Percentiles rank a stretch among this genome's conserved stretches.
phyloP scores from a whole-genome alignment of 1,284 basidiomycete species.

The Ceratobasidium sp. region DNA sequence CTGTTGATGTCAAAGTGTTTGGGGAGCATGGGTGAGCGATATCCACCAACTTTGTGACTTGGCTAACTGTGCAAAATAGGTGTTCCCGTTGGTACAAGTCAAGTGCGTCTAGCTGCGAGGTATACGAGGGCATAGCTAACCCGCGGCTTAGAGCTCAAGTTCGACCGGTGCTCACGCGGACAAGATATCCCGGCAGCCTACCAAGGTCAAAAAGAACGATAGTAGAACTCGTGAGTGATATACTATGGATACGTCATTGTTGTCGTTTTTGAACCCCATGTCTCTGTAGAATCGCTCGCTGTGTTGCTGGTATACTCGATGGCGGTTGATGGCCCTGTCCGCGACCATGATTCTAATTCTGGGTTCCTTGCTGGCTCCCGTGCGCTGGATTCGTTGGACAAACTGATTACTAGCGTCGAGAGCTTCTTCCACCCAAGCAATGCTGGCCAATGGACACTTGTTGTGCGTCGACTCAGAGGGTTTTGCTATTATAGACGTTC shows the following conservation, averaged over 20 bases:
- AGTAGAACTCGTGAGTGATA: conserved; percentile 57
- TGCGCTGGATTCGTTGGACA: conserved; percentile 89
- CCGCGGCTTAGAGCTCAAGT: conserved; percentile 63
- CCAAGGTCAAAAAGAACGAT: conserved; percentile 55
- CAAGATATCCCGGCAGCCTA: conserved; percentile 54
- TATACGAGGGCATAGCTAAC: conserved; percentile 17
- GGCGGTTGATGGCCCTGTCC: conserved; percentile 79
- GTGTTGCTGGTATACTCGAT: conserved; percentile 93
- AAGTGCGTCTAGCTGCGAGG: conserved; percentile 58
- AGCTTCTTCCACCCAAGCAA: conserved; percentile 93
- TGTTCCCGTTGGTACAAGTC: conserved; percentile 75
- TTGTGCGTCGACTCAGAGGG: conserved; percentile 57
- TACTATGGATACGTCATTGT: conserved; percentile 59
- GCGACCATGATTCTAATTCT: conserved; percentile 56
- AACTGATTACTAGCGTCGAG: conserved; percentile 92
- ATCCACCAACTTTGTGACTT: background rate
- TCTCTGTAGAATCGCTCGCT: conserved; percentile 75
- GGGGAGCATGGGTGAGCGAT: conserved; percentile 81
- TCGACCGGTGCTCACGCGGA: conserved; percentile 77
- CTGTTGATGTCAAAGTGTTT: conserved; percentile 88
- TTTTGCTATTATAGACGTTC: background rate
- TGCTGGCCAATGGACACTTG: conserved; percentile 73
- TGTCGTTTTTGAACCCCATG: conserved; percentile 53
- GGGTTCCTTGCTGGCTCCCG: conserved; percentile 84
- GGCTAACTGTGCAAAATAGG: conserved; percentile 58